A percentile compares a stretch with the other conserved stretches of the same genome.
These are phyloP conservation scores for Clonostachys chloroleuca DNA, from an alignment of 2,329 filamentous ascomycete species.

Conservation along the genomic window DNA sequence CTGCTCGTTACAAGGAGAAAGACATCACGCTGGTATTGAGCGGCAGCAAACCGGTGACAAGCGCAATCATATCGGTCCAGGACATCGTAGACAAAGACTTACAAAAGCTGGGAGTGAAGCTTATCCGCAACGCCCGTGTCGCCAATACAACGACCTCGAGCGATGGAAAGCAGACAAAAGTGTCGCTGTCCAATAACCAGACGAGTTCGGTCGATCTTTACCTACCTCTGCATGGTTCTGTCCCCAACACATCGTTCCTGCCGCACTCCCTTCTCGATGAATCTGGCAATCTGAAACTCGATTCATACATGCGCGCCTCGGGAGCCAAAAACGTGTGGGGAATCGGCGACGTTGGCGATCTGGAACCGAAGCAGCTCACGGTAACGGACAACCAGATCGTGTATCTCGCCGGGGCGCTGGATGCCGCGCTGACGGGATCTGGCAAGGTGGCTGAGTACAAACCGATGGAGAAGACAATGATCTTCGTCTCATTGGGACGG, in stretches of 20 bases:
- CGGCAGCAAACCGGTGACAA: slow-evolving; percentile 10
- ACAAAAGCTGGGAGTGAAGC: slow-evolving; percentile 13
- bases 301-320: slow-evolving; percentile 20
- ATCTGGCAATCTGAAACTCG: slow-evolving; percentile 22
- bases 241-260: slow-evolving; percentile 34
- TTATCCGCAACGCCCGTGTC: slow-evolving; percentile 26
- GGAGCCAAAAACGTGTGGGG: slow-evolving; percentile 31
- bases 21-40: slow-evolving; percentile 8
- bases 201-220: slow-evolving; percentile 27
- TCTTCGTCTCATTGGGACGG: slow-evolving; percentile 19
- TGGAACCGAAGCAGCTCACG: slow-evolving; percentile 29
- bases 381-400: slow-evolving; percentile 24
- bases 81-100: slow-evolving; percentile 14
- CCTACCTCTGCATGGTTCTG: slow-evolving; percentile 37
- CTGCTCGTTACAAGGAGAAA: slow-evolving; percentile 98
- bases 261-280: slow-evolving; percentile 23
- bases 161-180: slow-evolving; percentile 8
- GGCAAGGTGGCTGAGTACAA: slow-evolving; percentile 7
- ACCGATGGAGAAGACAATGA: slow-evolving; percentile 15
- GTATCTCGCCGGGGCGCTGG: slow-evolving; percentile 21
- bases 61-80: slow-evolving; percentile 20
- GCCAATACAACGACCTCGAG: slow-evolving; percentile 9
- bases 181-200: slow-evolving; percentile 21
- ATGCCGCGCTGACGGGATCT: slow-evolving; percentile 11
- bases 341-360: slow-evolving; percentile 33